Evolutionary conservation across 306 rosid species (phyloP), one percentile per base, ranked within the genome.

Genomic region (Argentina anserina): DNA sequence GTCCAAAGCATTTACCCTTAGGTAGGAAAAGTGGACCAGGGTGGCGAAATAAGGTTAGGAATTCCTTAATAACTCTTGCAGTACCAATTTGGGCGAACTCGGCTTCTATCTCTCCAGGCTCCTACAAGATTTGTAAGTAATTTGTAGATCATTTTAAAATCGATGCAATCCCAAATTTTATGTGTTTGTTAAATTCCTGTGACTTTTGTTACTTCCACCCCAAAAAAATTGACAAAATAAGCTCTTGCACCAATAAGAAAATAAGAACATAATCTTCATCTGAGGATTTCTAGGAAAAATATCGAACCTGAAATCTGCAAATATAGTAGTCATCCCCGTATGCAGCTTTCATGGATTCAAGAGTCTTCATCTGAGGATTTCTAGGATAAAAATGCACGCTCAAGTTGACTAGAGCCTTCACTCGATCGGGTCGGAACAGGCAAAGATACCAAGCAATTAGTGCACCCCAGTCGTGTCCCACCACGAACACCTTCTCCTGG

Each of bases 391-490:
- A 90, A 7, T 46, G 23, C 12, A 83, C 89, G 34, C 97, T 90
- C 81, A 86, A n/a, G 70, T 77, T 90, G 43, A 93, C 85, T 37
- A 90, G 41, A 50, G 93, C 97, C 77, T 69, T 86, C 29, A 90
- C 77, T 58, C 87, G 40, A 7, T 93, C 90, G 0, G 97, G 96
- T 21, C 96, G 86, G 67, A 81, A 89, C 41, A 86, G 78, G 41
- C 92, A 86, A 20, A 93, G 90, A 12, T 40, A 43, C 96, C 96
- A 93, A 33, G 93, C 90, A 0, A 66, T 76, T 2, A 82, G 0
- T 2, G 93, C 97, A 14, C 98, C 98, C 98, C 93, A 90, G 52
- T 93, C 98, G 72, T 90, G 98, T 0, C 81, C 97, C 8, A 93
- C 96, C 39, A 93, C 90, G 76, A 86, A 90, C 72, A 93, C 96